These are phyloP conservation scores for Singerocomus inundabilis DNA, from an alignment of 1,284 basidiomycete genomes.

Conservation along the genomic window DNA sequence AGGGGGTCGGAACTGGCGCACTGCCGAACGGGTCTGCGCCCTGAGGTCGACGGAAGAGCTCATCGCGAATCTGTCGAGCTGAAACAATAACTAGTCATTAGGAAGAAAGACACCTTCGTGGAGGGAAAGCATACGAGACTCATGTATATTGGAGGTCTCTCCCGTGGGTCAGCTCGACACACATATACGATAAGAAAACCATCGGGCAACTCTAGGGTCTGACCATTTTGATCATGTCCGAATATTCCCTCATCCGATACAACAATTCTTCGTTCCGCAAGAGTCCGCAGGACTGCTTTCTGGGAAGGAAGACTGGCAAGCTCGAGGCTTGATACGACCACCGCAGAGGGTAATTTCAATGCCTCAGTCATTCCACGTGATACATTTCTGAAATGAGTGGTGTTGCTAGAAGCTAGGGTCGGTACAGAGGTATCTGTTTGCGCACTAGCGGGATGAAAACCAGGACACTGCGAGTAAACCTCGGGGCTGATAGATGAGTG, in stretches of 20 bases:
- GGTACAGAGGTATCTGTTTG: constrained; percentile 21
- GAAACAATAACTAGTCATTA: constrained; percentile 5
- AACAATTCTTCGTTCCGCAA: constrained; percentile 52
- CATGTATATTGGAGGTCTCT: constrained; percentile 63
- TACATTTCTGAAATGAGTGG: constrained; percentile 14
- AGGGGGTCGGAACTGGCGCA: constrained; percentile 37
- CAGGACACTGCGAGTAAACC: constrained; percentile 5
- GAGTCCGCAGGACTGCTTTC: constrained; percentile 51
- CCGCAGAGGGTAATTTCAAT: constrained; percentile 52
- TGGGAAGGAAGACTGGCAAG: constrained; percentile 55
- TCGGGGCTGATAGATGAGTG: constrained; percentile 2
- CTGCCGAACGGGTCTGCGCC: constrained; percentile 36
- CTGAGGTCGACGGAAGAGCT: constrained; percentile 57
- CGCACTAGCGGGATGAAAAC: constrained; percentile 5
- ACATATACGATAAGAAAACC: constrained; percentile 73
- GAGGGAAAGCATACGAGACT: constrained; percentile 49
- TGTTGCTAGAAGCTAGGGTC: constrained; percentile 27
- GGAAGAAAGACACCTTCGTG: neutral
- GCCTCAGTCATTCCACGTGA: constrained; percentile 17
- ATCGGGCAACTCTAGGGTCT: constrained; percentile 58
- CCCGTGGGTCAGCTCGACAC: constrained; percentile 57
- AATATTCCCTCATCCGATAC: constrained; percentile 39
- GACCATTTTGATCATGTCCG: constrained; percentile 35
- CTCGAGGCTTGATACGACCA: constrained; percentile 72
- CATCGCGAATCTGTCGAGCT: constrained; percentile 79